phyloP scores from a whole-genome alignment of 768 basidiomycete species.

The Dioszegia aurantiaca region DNA sequence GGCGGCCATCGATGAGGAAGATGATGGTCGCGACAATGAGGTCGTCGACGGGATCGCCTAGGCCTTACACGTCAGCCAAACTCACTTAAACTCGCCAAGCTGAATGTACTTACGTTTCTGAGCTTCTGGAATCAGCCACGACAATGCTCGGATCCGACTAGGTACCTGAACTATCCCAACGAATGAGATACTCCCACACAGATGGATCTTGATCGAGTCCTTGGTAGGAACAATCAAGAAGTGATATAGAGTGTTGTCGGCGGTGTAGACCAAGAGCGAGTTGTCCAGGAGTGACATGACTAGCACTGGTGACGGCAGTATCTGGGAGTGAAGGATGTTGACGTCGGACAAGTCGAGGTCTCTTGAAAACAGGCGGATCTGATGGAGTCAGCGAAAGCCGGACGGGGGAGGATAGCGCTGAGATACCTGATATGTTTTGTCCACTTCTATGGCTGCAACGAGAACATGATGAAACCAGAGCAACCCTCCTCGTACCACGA shows the following conservation, averaged over 20 bases:
- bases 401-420: too few relatives aligned
- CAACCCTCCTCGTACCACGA: conserved; percentile 82
- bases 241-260: conserved; percentile 89
- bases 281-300: conserved; percentile 91
- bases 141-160: conserved; percentile 77
- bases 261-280: conserved; percentile 87
- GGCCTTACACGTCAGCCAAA: conserved; percentile 58
- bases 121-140: conserved; percentile 92
- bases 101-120: conserved; percentile 75
- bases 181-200: conserved; percentile 94
- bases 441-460: conserved; percentile 80
- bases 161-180: conserved; percentile 82
- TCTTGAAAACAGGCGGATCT: conserved; percentile 92
- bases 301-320: conserved; percentile 71
- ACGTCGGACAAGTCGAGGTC: conserved; percentile 80
- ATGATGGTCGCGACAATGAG: conserved; percentile 89
- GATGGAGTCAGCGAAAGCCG: conserved; percentile 23
- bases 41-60: conserved; percentile 91
- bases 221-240: conserved; percentile 76
- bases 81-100: not conserved
- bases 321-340: conserved; percentile 77
- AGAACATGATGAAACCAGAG: conserved; percentile 96
- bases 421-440: conserved; percentile 68
- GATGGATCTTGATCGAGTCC: conserved; percentile 76
- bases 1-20: conserved; percentile 88